Conservation (phyloP, 805 yeast genomes). For the Yamadazyma scolyti region DNA sequence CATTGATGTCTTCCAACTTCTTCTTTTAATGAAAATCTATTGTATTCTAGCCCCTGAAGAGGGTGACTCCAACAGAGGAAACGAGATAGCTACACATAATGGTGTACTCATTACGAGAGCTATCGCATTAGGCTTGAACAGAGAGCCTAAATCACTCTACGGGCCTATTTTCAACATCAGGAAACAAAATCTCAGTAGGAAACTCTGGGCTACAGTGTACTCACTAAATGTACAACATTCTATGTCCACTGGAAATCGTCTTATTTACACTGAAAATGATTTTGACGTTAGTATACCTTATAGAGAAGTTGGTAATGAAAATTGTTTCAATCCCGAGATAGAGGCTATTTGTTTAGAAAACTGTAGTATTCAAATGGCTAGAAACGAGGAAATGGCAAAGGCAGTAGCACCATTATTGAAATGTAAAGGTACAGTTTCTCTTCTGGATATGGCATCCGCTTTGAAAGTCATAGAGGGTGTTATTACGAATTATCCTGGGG, state of each 20-base stretch:
- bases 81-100: constrained; percentile 45
- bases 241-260: constrained; percentile 27
- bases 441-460: constrained; percentile 1
- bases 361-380: too few species aligned
- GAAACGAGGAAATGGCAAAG: too few species aligned
- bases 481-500: neutral
- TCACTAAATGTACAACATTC: constrained; percentile 20
- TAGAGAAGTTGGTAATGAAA: constrained; percentile 27
- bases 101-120: constrained; percentile 63
- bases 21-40: constrained; percentile 49
- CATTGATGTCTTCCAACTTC: constrained; percentile 50
- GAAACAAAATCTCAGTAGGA: constrained; percentile 23
- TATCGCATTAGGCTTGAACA: constrained; percentile 60
- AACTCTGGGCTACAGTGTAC: constrained; percentile 29
- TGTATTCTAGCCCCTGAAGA: constrained; percentile 48
- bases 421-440: too few species aligned
- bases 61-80: constrained; percentile 58
- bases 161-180: constrained; percentile 13
- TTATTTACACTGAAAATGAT: constrained; percentile 20
- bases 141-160: constrained; percentile 57
- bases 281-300: constrained; percentile 25
- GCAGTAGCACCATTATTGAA: too few species aligned
- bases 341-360: too few species aligned
- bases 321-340: too few species aligned
- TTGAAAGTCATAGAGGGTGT: constrained; percentile 1